Base-by-base conservation (phyloP, 2,329 filamentous ascomycete genomes). In the Aquanectria penicillioides region DNA sequence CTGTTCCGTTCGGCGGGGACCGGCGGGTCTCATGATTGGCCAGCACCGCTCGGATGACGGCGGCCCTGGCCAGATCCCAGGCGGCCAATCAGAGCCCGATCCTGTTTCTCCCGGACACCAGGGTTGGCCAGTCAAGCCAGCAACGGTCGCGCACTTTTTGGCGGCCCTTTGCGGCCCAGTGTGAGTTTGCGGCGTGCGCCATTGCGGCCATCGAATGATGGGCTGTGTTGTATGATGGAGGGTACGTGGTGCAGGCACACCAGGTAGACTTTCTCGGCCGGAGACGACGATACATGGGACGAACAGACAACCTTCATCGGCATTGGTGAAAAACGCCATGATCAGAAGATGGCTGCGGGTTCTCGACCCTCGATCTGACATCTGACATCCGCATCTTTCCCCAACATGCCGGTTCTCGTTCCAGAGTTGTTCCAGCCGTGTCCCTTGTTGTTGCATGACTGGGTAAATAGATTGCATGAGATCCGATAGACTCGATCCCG, bases 71-170 rank as follows among this genome's bases (percentile, higher is more conserved):
- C 13, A 40, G 48, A 25, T 29, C n/a, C 13, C 48, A 33, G 31
- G 31, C 36, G 38, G 31, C 62, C 49, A 63, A 63, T 63, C 34
- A 59, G 34, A 6, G 34, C 10, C 11, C 26, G 18, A 51, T 44
- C 60, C 60, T 70, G 65, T 60, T 70, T 68, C 59, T 70, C 62
- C 67, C 68, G 65, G 59, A n/a, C 55, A 13, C 48, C 29, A 22
- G 26, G 26, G 23, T 15, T 26, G 29, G 13, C 17, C 26, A 40
- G 36, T 40, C 18, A 40, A 23, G 18, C 17, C 36, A 37, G 33
- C 15, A 37, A 37, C n/a, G n/a, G n/a, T n/a, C 18, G 41, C 15
- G 41, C 41, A 26, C 41, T 40, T 29, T 40, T 29, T 28, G n/a
- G 20, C 38, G 54, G 33, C 18, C 46, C 40, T 38, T 43, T 34